Conservation (phyloP, 805 yeast species). For the Teunomyces stri region DNA sequence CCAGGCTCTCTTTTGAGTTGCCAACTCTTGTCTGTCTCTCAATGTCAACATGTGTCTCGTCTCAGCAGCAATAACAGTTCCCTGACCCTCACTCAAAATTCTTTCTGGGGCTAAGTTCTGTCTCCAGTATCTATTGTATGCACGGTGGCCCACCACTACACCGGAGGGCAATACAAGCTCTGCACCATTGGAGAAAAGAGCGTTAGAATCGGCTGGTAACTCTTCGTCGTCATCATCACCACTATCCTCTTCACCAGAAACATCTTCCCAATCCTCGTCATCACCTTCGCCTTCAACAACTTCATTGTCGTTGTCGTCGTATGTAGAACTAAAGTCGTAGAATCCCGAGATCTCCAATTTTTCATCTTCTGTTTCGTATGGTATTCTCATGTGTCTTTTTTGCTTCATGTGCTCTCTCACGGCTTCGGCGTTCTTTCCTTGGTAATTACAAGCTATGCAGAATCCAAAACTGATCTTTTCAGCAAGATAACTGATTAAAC, state of each 20-base stretch:
- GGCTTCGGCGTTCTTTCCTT: slow-evolving; percentile 81
- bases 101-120: slow-evolving; percentile 45
- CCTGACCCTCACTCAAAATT: slow-evolving; percentile 46
- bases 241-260: slow-evolving; percentile 22
- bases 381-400: slow-evolving; percentile 85
- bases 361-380: slow-evolving; percentile 81
- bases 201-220: slow-evolving; percentile 22
- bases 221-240: slow-evolving; percentile 24
- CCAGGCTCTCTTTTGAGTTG: slow-evolving; percentile 58
- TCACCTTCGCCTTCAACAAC: slow-evolving; percentile 9
- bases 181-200: slow-evolving; percentile 32
- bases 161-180: slow-evolving; percentile 45
- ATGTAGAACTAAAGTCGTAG: slow-evolving; percentile 78
- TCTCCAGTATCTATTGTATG: slow-evolving; percentile 41
- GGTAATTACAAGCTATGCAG: slow-evolving; percentile 78
- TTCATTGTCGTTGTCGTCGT: slow-evolving; percentile 27
- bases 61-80: slow-evolving; percentile 48
- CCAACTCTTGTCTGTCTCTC: slow-evolving; percentile 39
- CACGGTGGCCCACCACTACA: slow-evolving; percentile 42
- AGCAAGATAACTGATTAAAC: slow-evolving; percentile 71
- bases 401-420: slow-evolving; percentile 84
- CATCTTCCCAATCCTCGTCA: slow-evolving; percentile 41
- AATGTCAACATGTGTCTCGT: slow-evolving; percentile 47
- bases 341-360: slow-evolving; percentile 72
- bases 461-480: slow-evolving; percentile 81